A percentile compares a stretch with the other conserved stretches of the same genome.
phyloP scores from a whole-genome alignment of 352 stramenopile genomes.

The Globisporangium irregulare region DNA sequence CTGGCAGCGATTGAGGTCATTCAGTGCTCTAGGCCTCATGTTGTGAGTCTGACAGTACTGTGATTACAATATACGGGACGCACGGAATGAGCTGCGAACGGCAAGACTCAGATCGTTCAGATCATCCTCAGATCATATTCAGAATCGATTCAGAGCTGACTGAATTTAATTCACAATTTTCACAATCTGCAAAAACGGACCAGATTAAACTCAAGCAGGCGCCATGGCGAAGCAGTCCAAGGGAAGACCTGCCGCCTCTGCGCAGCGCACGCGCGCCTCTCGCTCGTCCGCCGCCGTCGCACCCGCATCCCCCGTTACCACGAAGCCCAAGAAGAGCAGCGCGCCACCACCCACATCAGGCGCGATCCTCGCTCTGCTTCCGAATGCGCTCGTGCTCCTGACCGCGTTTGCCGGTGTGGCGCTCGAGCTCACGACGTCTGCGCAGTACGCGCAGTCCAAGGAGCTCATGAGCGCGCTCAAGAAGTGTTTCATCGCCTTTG shows the following conservation, averaged over 20 bases:
- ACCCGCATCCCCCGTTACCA: background rate
- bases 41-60: too few species aligned
- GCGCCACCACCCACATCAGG: background rate
- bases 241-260: slow-evolving; percentile 9
- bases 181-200: too few species aligned
- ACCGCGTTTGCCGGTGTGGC: slow-evolving; percentile 39
- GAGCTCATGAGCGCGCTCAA: slow-evolving; percentile 45
- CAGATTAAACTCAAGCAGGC: too few species aligned
- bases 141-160: too few species aligned
- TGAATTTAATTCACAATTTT: too few species aligned
- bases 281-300: background rate
- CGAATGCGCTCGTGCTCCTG: slow-evolving; percentile 35
- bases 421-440: slow-evolving; percentile 55
- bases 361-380: slow-evolving; percentile 26
- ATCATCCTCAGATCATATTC: too few species aligned
- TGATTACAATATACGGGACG: too few species aligned
- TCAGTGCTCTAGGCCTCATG: too few species aligned
- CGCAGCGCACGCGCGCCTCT: background rate
- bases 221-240: slow-evolving; percentile 11
- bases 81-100: too few species aligned
- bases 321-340: background rate
- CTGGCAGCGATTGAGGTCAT: too few species aligned
- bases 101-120: too few species aligned
- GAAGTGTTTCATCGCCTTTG: slow-evolving; percentile 55
- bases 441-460: slow-evolving; percentile 43